Conservation (phyloP, 108 stramenopile species). For the Discostella pseudostelligera region DNA sequence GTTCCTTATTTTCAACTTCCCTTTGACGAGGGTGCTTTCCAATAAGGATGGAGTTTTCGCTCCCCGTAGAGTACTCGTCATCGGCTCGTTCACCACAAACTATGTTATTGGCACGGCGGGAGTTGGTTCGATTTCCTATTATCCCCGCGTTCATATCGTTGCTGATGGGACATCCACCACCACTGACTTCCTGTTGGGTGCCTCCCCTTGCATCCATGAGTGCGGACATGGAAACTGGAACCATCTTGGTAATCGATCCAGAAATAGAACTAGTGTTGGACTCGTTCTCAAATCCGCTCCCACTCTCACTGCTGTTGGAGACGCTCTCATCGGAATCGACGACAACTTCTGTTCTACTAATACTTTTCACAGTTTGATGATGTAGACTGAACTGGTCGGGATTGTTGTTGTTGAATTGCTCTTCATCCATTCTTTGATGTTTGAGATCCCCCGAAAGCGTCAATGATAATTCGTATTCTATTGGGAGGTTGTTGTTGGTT, state of each 20-base stretch:
- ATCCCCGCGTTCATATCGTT: conserved; percentile 23
- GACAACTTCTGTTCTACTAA: too few relatives aligned
- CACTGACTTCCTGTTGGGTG: conserved; percentile 2
- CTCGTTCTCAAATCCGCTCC: conserved; percentile 26
- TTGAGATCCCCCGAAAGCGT: too few relatives aligned
- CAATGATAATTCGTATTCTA: too few relatives aligned
- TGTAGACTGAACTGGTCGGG: too few relatives aligned
- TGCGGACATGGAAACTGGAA: conserved; percentile 30
- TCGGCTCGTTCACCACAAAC: conserved; percentile 9
- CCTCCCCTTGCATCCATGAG: conserved; percentile 7
- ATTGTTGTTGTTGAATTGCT: too few relatives aligned
- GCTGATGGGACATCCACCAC: background rate
- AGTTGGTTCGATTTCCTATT: conserved; percentile 16
- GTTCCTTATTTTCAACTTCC: background rate
- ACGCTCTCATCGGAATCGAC: conserved; percentile 12
- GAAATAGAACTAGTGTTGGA: conserved; percentile 33
- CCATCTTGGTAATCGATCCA: conserved; percentile 8
- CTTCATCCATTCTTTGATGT: too few relatives aligned
- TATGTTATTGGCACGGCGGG: conserved; percentile 5
- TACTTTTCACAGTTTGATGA: background rate
- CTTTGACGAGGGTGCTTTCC: background rate
- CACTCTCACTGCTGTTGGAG: conserved; percentile 15
- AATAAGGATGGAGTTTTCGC: background rate
- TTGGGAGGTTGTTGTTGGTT: too few relatives aligned
- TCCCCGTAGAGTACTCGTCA: conserved; percentile 22